Evolutionary conservation across 2,329 filamentous ascomycete species (phyloP).

Genomic region (Trichoderma harzianum): DNA sequence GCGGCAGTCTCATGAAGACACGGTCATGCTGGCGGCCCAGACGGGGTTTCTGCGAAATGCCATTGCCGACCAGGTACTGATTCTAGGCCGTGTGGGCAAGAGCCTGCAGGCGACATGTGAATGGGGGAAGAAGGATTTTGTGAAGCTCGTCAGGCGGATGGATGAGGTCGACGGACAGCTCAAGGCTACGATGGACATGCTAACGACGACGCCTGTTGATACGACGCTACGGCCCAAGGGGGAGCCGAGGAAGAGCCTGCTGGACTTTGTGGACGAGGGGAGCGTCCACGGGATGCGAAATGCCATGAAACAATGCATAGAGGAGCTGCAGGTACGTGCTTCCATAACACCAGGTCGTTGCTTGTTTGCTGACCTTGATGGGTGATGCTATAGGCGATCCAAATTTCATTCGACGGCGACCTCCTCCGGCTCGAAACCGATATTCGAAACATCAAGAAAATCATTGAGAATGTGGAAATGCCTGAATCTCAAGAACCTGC

Average conservation of each 20-base stretch:
- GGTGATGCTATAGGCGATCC: slow-evolving; percentile 46
- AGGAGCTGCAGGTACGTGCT: slow-evolving; percentile 59
- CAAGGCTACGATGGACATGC: slow-evolving; percentile 61
- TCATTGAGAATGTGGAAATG: slow-evolving; percentile 44
- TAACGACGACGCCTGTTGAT: slow-evolving; percentile 64
- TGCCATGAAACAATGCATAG: slow-evolving; percentile 67
- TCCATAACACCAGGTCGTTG: background rate
- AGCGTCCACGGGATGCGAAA: slow-evolving; percentile 64
- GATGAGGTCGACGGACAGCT: slow-evolving; percentile 65
- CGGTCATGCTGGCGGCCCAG: slow-evolving; percentile 67
- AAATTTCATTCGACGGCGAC: slow-evolving; percentile 72
- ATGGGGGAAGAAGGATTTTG: slow-evolving; percentile 57
- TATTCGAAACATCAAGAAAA: slow-evolving; percentile 61
- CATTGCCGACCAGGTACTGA: slow-evolving; percentile 53
- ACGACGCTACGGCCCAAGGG: slow-evolving; percentile 57
- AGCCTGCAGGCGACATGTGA: slow-evolving; percentile 56
- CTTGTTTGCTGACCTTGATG: background rate
- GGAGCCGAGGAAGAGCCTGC: slow-evolving; percentile 59
- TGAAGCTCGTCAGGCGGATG: slow-evolving; percentile 58
- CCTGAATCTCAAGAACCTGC: slow-evolving; percentile 39
- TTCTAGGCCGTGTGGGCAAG: slow-evolving; percentile 50
- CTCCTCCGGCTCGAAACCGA: slow-evolving; percentile 73
- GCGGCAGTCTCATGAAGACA: slow-evolving; percentile 72
- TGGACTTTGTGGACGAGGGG: slow-evolving; percentile 74
- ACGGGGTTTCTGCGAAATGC: slow-evolving; percentile 64